Conservation (phyloP, 768 basidiomycete species). For the Dioszegia hungarica region DNA sequence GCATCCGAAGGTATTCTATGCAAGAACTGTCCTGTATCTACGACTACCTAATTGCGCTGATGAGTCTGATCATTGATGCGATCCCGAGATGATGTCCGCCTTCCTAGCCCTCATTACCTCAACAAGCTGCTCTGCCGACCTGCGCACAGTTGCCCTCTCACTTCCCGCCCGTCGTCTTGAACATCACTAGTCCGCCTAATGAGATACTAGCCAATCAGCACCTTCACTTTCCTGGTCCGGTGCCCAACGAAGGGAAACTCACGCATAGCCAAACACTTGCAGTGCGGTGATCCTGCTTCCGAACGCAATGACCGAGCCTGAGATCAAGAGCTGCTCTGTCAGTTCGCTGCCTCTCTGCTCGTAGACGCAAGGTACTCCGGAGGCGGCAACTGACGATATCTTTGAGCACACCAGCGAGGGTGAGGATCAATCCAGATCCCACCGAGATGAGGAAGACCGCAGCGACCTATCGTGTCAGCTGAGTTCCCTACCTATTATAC, state of each 20-base stretch:
- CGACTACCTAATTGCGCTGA: no score
- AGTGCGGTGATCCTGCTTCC: slow-evolving; percentile 71
- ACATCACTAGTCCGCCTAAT: slow-evolving; percentile 73
- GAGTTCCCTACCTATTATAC: no score
- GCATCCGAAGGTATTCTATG: no score
- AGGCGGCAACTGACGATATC: slow-evolving; percentile 49
- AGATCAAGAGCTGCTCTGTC: slow-evolving; percentile 62
- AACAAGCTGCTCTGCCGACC: no score
- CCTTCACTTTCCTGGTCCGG: background rate
- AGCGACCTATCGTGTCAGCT: slow-evolving; percentile 55
- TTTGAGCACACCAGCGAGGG: slow-evolving; percentile 92
- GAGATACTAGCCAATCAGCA: slow-evolving; percentile 67
- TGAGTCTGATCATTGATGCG: no score
- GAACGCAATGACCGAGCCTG: slow-evolving; percentile 82
- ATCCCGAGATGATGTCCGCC: no score
- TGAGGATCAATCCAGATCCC: slow-evolving; percentile 71
- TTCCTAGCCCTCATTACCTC: no score
- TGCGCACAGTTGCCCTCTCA: slow-evolving; percentile 5
- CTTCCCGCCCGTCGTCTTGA: slow-evolving; percentile 60
- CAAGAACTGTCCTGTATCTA: no score
- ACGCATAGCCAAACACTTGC: slow-evolving; percentile 68
- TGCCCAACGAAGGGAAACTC: slow-evolving; percentile 5
- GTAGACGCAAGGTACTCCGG: background rate
- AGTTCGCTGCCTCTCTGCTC: background rate
- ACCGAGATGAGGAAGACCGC: slow-evolving; percentile 92